Conservation (phyloP, 1,284 basidiomycete genomes). For the Mrakiaceae sp. region DNA sequence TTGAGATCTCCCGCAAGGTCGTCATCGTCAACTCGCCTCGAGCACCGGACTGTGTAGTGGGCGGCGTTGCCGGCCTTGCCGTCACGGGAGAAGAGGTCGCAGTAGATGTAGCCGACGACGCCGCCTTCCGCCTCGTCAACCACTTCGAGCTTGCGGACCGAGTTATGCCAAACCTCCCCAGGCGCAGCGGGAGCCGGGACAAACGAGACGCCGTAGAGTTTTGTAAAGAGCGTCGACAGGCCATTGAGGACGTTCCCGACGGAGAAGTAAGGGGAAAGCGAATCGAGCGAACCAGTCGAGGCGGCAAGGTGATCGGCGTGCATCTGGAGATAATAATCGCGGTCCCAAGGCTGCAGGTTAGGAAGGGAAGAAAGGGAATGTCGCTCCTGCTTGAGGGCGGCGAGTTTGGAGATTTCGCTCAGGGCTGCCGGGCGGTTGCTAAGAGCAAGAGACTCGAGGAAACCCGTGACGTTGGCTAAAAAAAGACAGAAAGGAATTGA, state of each 20-base stretch:
- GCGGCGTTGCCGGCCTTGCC: slow-evolving; percentile 88
- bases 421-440: slow-evolving; percentile 65
- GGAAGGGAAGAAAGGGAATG: slow-evolving; percentile 47
- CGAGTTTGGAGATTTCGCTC: slow-evolving; percentile 57
- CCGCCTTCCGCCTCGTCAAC: slow-evolving; percentile 56
- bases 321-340: slow-evolving; percentile 59
- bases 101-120: slow-evolving; percentile 85
- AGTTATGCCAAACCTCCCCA: slow-evolving; percentile 80
- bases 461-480: slow-evolving; percentile 57
- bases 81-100: slow-evolving; percentile 73
- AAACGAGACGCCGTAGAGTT: slow-evolving; percentile 77
- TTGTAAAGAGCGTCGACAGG: slow-evolving; percentile 68
- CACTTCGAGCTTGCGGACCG: slow-evolving; percentile 85
- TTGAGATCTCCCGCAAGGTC: slow-evolving; percentile 56
- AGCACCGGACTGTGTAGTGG: slow-evolving; percentile 95
- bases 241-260: slow-evolving; percentile 78
- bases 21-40: slow-evolving; percentile 80
- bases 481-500: neutral
- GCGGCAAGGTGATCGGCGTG: slow-evolving; percentile 21
- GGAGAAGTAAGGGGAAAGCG: slow-evolving; percentile 53
- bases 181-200: slow-evolving; percentile 49
- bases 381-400: slow-evolving; percentile 59
- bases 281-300: slow-evolving; percentile 53
- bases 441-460: slow-evolving; percentile 63
- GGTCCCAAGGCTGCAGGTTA: slow-evolving; percentile 77